These are phyloP conservation scores for Megacollybia platyphylla DNA, from an alignment of 1,284 basidiomycete genomes.

Conservation along the genomic window DNA sequence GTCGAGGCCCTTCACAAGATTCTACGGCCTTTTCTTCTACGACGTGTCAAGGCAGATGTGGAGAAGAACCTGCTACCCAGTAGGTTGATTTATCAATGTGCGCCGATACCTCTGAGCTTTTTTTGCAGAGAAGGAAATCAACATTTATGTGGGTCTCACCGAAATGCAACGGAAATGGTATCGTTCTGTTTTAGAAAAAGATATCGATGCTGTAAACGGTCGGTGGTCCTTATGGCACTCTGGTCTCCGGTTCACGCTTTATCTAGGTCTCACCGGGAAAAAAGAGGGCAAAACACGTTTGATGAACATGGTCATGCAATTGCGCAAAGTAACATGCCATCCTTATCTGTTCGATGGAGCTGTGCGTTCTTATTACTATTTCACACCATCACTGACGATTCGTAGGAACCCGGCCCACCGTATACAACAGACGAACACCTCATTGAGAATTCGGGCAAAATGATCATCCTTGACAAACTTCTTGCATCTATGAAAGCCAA, in stretches of 20 bases:
- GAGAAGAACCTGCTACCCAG: slow-evolving; percentile 94
- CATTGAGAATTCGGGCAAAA: slow-evolving; percentile 91
- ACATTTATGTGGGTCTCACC: slow-evolving; percentile 94
- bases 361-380: slow-evolving; percentile 22
- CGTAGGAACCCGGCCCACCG: slow-evolving; percentile 83
- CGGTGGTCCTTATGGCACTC: slow-evolving; percentile 5
- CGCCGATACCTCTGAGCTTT: not conserved
- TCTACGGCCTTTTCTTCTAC: slow-evolving; percentile 85
- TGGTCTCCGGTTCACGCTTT: not conserved
- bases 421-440: slow-evolving; percentile 98
- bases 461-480: slow-evolving; percentile 95
- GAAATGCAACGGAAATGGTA: slow-evolving; percentile 99
- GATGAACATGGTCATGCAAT: slow-evolving; percentile 99
- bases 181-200: slow-evolving; percentile 91
- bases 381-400: not conserved
- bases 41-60: slow-evolving; percentile 94
- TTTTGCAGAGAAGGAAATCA: slow-evolving; percentile 87
- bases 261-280: slow-evolving; percentile 74
- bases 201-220: slow-evolving; percentile 98
- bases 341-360: slow-evolving; percentile 84
- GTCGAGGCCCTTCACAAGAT: slow-evolving; percentile 98
- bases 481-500: slow-evolving; percentile 83
- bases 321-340: slow-evolving; percentile 77
- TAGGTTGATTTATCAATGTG: slow-evolving; percentile 19
- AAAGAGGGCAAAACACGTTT: slow-evolving; percentile 97